Evolutionary conservation across 495 filamentous ascomycete species (phyloP).

Genomic region (Aspergillus homomorphus): DNA sequence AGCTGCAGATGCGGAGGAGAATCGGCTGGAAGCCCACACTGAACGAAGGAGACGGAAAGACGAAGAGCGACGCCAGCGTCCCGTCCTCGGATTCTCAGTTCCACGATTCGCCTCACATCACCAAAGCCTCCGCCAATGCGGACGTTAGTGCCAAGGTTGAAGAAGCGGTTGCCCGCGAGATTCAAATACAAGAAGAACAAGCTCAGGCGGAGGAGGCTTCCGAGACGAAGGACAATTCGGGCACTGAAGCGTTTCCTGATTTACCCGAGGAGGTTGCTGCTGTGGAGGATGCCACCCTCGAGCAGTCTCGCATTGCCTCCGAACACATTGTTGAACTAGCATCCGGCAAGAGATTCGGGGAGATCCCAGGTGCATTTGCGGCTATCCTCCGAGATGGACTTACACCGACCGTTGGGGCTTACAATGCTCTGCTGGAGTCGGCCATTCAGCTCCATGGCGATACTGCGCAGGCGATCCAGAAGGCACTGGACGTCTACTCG

Average conservation of each 20-base stretch:
- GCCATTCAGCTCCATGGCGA: slow-evolving; percentile 68
- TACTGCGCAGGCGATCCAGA: slow-evolving; percentile 75
- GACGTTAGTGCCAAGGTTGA: slow-evolving; percentile 59
- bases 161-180: slow-evolving; percentile 63
- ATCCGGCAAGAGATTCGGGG: slow-evolving; percentile 63
- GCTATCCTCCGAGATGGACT: slow-evolving; percentile 74
- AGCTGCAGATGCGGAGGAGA: slow-evolving; percentile 79
- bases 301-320: slow-evolving; percentile 66
- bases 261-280: slow-evolving; percentile 30
- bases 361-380: slow-evolving; percentile 88
- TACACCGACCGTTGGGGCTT: slow-evolving; percentile 75
- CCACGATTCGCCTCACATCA: slow-evolving; percentile 47
- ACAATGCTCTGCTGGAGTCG: slow-evolving; percentile 84
- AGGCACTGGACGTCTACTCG: slow-evolving; percentile 90
- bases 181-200: slow-evolving; percentile 49
- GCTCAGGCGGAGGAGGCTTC: slow-evolving; percentile 42
- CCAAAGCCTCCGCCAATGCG: slow-evolving; percentile 53
- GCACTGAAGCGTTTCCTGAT: slow-evolving; percentile 32
- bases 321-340: slow-evolving; percentile 72
- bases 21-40: slow-evolving; percentile 79
- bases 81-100: slow-evolving; percentile 19
- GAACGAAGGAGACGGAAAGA: slow-evolving; percentile 48
- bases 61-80: slow-evolving; percentile 30
- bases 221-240: slow-evolving; percentile 31
- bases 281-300: slow-evolving; percentile 26